A percentile compares a stretch with the other conserved stretches of the same genome.
These are phyloP conservation scores for Cephaloascus fragrans DNA, from an alignment of 805 yeast species.

Conservation along the genomic window DNA sequence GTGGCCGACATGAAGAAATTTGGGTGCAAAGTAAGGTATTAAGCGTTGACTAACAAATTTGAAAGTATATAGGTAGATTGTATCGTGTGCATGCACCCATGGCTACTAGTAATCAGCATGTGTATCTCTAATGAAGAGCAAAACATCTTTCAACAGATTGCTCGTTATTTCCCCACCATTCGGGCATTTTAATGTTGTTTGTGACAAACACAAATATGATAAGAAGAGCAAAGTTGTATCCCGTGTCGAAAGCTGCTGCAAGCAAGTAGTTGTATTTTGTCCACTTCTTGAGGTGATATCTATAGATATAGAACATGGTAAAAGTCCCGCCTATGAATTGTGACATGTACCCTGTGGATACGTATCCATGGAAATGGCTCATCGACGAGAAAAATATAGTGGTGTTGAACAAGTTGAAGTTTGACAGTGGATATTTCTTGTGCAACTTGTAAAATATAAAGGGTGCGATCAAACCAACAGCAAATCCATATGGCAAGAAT, in stretches of 20 bases:
- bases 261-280: constrained; percentile 26
- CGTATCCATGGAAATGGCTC: constrained; percentile 28
- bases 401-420: constrained; percentile 28
- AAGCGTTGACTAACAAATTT: too few relatives aligned
- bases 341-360: constrained; percentile 30
- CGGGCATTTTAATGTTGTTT: constrained; percentile 9
- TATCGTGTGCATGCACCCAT: too few relatives aligned
- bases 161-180: constrained; percentile 32
- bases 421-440: constrained; percentile 3
- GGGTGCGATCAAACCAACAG: constrained; percentile 24
- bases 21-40: too few relatives aligned
- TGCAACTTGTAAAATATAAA: constrained; percentile 9
- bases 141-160: constrained; percentile 27
- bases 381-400: constrained; percentile 31
- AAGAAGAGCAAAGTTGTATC: constrained; percentile 24
- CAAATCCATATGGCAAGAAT: constrained; percentile 25
- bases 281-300: constrained; percentile 23
- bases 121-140: too few relatives aligned
- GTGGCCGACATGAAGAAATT: too few relatives aligned
- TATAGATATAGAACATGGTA: constrained; percentile 27
- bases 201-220: constrained; percentile 22
- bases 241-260: constrained; percentile 34
- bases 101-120: too few relatives aligned
- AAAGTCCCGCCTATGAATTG: constrained; percentile 28
- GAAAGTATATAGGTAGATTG: too few relatives aligned